Conservation (phyloP, 495 filamentous ascomycete species). For the Hypoxylon trugodes region DNA sequence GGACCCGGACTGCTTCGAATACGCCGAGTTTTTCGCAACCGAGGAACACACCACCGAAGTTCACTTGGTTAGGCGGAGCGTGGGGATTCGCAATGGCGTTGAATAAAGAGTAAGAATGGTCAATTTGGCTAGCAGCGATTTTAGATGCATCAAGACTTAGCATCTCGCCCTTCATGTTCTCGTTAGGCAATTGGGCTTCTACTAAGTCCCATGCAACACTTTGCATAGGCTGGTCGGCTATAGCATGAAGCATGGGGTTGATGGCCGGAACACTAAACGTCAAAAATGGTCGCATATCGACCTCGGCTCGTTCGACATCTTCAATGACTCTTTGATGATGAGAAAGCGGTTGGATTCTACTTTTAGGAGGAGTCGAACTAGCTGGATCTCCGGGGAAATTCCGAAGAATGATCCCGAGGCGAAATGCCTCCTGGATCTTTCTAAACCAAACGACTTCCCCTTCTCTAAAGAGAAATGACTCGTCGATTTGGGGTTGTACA, state of each 20-base stretch:
- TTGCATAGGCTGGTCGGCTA: conserved; percentile 39
- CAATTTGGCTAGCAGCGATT: conserved; percentile 50
- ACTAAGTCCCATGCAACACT: conserved; percentile 43
- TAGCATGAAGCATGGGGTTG: conserved; percentile 14
- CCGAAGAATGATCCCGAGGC: conserved; percentile 14
- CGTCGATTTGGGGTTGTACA: conserved; percentile 31
- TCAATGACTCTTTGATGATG: conserved; percentile 21
- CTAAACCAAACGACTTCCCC: conserved; percentile 57
- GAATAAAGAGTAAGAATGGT: conserved; percentile 55
- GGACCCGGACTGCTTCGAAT: conserved; percentile 50
- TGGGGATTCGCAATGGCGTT: conserved; percentile 29
- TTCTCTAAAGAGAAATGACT: conserved; percentile 46
- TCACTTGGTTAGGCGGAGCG: conserved; percentile 14
- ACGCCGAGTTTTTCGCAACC: conserved; percentile 55
- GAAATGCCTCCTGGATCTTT: conserved; percentile 11
- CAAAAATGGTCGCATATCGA: conserved; percentile 56
- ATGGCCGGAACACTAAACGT: conserved; percentile 54
- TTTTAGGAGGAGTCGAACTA: conserved; percentile 11
- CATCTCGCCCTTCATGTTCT: conserved; percentile 32
- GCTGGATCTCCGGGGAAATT: conserved; percentile 22
- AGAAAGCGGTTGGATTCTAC: conserved; percentile 32
- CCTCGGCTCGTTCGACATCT: conserved; percentile 40
- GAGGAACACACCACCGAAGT: conserved; percentile 50
- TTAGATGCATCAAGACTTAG: conserved; percentile 56
- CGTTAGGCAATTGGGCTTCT: conserved; percentile 25